A percentile compares a stretch with the other conserved stretches of the same genome.
Conservation (phyloP, 108 stramenopile species). For the Thalassiosira profunda region DNA sequence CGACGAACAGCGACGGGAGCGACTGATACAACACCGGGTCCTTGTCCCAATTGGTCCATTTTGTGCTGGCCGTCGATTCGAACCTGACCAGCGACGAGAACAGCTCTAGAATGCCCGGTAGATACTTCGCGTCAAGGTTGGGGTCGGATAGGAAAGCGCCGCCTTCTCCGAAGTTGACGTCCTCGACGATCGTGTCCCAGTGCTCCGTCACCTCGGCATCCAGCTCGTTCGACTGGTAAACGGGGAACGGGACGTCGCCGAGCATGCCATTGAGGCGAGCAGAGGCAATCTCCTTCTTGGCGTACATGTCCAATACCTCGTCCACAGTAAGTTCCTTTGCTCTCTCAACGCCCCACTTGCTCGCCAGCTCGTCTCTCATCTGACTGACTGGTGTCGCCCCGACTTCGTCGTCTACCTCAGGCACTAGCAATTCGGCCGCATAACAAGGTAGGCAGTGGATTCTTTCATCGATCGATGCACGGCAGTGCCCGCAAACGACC, state of each 20-base stretch:
- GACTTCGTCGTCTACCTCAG: background rate
- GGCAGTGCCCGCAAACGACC: background rate
- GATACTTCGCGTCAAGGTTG: background rate
- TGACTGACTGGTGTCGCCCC: background rate
- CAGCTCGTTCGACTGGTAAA: background rate
- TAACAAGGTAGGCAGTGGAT: constrained; percentile 5
- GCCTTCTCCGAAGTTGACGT: constrained; percentile 9
- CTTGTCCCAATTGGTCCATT: constrained; percentile 4
- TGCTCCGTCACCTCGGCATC: background rate
- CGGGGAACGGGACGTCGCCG: background rate
- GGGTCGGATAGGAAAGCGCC: constrained; percentile 15
- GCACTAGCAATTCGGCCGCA: background rate
- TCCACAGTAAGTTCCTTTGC: constrained; percentile 4
- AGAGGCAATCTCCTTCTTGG: background rate
- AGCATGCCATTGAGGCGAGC: background rate
- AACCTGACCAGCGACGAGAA: constrained; percentile 8
- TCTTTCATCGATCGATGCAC: background rate
- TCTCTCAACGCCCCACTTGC: constrained; percentile 2
- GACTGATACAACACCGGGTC: background rate
- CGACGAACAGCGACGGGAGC: background rate
- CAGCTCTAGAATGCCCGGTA: constrained; percentile 1
- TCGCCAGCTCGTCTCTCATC: constrained; percentile 6
- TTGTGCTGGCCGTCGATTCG: background rate
- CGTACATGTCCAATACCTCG: constrained; percentile 1
- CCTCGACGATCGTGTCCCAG: background rate